Evolutionary conservation across 31 red algal genomes (phyloP).

Genomic region (Odonthalia washingtoniensis): DNA sequence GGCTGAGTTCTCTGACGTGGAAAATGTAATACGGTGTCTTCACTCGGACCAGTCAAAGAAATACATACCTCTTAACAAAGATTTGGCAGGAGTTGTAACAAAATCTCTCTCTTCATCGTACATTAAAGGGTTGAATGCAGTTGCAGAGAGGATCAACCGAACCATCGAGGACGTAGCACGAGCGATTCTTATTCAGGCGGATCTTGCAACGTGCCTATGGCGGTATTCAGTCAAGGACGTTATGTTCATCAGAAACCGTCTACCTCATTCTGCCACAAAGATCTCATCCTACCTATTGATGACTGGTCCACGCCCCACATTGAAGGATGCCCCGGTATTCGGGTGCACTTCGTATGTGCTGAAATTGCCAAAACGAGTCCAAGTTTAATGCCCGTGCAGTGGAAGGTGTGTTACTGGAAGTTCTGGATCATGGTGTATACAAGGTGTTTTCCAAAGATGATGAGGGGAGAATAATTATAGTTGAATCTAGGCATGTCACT

Average conservation of each 20-base stretch:
- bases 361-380: background rate
- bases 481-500: background rate
- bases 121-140: background rate
- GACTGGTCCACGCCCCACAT: background rate
- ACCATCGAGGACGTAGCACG: background rate
- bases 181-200: conserved; percentile 14
- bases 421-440: background rate
- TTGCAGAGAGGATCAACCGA: conserved; percentile 15
- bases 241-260: background rate
- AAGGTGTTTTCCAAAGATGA: background rate
- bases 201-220: conserved; percentile 4
- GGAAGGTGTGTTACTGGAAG: conserved; percentile 1
- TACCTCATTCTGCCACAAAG: background rate
- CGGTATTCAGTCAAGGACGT: background rate
- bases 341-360: conserved; percentile 25
- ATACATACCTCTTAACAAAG: background rate
- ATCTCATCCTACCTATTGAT: background rate
- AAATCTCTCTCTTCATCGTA: conserved; percentile 7
- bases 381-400: background rate
- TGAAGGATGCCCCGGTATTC: background rate
- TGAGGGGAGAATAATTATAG: background rate
- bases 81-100: conserved; percentile 2
- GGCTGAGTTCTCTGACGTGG: background rate
- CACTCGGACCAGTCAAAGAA: conserved; percentile 7
- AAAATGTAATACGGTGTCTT: background rate